Base-by-base conservation (phyloP, 1,139 yeast species). In the Spencermartinsiella ligniputridi region DNA sequence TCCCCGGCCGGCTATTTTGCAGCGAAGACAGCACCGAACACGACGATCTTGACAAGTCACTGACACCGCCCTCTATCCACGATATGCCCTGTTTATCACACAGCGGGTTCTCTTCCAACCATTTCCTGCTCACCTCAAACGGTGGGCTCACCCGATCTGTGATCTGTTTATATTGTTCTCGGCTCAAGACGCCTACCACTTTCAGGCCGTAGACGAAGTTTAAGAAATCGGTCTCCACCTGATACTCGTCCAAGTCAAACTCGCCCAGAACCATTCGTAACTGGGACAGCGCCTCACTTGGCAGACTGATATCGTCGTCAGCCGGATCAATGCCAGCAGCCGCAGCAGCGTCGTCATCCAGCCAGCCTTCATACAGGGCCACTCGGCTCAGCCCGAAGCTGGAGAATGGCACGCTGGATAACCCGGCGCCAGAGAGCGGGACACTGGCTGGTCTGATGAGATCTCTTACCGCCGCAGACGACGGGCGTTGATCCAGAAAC, bases 41-140 rank as follows among this genome's bases (percentile, higher is more conserved):
- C 6, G 25, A 22, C 25, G 11, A 11, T 6, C 25, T 6, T 22
- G 6, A 6, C 9, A 6, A 15, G 5, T 29, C 15, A 25, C 19
- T 15, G 13, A 16, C 24, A 18, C 41, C 50, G 36, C 32, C 39
- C 25, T 19, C n/a, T 15, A 12, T 18, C 42, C 42, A 39, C 12
- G 45, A 37, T n/a, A 45, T 45, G 15, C 49, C 49, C 27, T 45
- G 49, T 9, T 38, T 35, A 29, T 45, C 48, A 13, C 24, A 24
- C n/a, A 25, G 32, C 18, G 38, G 35, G 20, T 35, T 25, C 8
- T 29, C 20, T 8, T 12, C 15, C 12, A 44, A 29, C 41, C 39
- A 39, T 15, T 29, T 22, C n/a, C 22, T 8, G 22, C 16, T 17
- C 5, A 45, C 24, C 15, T 42, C 36, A 12, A 22, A 21, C 11